Evolutionary conservation across 352 stramenopile genomes (phyloP).

Genomic region (Phytophthora parvispora): DNA sequence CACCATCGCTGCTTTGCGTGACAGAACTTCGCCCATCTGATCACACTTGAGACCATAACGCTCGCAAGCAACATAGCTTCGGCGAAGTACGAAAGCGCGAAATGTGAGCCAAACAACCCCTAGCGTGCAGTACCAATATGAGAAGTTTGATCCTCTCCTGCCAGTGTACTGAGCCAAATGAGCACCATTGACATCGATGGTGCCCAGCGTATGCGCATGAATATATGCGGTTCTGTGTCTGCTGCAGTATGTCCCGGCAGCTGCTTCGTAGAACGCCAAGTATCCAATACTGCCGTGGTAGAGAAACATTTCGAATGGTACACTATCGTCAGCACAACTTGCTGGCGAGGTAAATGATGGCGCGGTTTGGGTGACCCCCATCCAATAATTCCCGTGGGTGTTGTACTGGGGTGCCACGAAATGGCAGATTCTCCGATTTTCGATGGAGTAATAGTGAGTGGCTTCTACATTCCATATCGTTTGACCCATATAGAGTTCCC

Average conservation of each 20-base stretch:
- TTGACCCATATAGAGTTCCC: constrained; percentile 3
- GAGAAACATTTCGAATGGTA: constrained; percentile 2
- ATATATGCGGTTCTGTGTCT: constrained; percentile 4
- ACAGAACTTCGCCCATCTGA: not conserved
- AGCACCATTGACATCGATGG: constrained; percentile 18
- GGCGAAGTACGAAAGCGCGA: constrained; percentile 5
- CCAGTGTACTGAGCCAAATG: constrained; percentile 4
- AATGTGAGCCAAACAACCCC: constrained; percentile 10
- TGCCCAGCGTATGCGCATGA: not conserved
- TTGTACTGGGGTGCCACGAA: constrained; percentile 21
- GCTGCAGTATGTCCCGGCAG: constrained; percentile 1
- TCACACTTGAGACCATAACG: constrained; percentile 7
- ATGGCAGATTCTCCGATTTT: constrained; percentile 1
- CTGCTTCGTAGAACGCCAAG: constrained; percentile 18
- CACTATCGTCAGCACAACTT: constrained; percentile 6
- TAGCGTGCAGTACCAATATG: constrained; percentile 17
- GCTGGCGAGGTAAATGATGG: not conserved
- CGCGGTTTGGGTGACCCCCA: not conserved
- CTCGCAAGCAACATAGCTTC: constrained; percentile 6
- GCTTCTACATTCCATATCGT: constrained; percentile 21
- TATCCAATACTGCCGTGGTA: constrained; percentile 16
- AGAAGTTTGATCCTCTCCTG: not conserved
- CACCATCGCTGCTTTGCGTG: not conserved
- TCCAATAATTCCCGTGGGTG: constrained; percentile 7
- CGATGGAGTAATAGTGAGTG: constrained; percentile 5